phyloP scores from a whole-genome alignment of 805 yeast species.

The Groenewaldozyma salmanticensis region DNA sequence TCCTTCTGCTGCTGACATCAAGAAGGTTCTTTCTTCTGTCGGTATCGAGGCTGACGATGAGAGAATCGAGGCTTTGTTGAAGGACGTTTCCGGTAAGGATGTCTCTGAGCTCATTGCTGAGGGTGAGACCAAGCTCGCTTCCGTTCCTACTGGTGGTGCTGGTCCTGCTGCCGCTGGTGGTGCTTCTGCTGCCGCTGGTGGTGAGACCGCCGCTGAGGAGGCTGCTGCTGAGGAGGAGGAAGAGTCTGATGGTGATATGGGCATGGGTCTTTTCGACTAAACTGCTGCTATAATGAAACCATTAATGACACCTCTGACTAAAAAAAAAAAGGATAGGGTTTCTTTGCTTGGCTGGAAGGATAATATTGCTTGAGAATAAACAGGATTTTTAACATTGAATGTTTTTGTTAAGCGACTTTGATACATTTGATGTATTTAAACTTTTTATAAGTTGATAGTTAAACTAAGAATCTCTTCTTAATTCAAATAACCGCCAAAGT shows the following conservation, averaged over 20 bases:
- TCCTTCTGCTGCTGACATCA: conserved; percentile 89
- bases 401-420: no score
- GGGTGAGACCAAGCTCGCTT: conserved; percentile 93
- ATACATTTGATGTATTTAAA: no score
- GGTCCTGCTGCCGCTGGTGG: conserved; percentile 70
- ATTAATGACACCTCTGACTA: no score
- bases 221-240: conserved; percentile 53
- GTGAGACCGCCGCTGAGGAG: conserved; percentile 63
- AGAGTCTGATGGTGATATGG: conserved; percentile 38
- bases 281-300: no score
- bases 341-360: no score
- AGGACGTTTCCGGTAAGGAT: conserved; percentile 90
- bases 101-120: conserved; percentile 82
- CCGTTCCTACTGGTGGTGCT: conserved; percentile 98
- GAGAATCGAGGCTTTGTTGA: conserved; percentile 68
- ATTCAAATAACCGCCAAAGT: no score
- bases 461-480: no score
- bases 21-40: conserved; percentile 82
- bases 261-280: conserved; percentile 96
- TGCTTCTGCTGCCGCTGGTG: conserved; percentile 62
- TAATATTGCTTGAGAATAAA: no score
- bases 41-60: conserved; percentile 93
- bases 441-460: no score
- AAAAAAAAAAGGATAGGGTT: no score
- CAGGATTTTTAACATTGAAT: no score